Conservation (phyloP, 1,139 yeast species). For the Suzukiozyma palmioleophila region DNA sequence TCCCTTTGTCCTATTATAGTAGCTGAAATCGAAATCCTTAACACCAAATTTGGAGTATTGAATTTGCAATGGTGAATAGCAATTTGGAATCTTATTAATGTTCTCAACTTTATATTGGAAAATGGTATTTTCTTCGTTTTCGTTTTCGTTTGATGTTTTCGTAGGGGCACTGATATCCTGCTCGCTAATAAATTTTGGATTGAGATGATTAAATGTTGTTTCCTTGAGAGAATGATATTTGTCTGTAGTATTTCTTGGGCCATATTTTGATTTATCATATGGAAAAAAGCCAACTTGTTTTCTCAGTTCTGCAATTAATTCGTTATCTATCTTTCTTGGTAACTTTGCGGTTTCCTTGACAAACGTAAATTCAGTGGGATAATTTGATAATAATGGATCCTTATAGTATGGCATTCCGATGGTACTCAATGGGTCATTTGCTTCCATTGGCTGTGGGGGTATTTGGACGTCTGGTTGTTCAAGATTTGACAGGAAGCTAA, state of each 20-base stretch:
- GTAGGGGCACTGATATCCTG: slow-evolving; percentile 22
- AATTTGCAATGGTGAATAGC: slow-evolving; percentile 71
- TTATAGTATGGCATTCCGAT: slow-evolving; percentile 88
- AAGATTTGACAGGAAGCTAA: slow-evolving; percentile 43
- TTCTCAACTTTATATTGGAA: slow-evolving; percentile 22
- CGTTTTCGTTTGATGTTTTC: slow-evolving; percentile 6
- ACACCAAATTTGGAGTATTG: slow-evolving; percentile 89
- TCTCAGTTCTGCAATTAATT: slow-evolving; percentile 23
- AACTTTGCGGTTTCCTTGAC: slow-evolving; percentile 48
- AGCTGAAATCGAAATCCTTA: slow-evolving; percentile 87
- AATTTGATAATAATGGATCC: slow-evolving; percentile 73
- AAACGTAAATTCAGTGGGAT: slow-evolving; percentile 62
- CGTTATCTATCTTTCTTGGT: slow-evolving; percentile 42
- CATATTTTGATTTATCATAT: slow-evolving; percentile 55
- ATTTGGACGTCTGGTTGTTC: slow-evolving; percentile 45
- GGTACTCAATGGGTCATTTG: slow-evolving; percentile 54
- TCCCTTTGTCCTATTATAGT: slow-evolving; percentile 62
- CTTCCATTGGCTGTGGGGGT: slow-evolving; percentile 32
- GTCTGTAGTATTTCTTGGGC: slow-evolving; percentile 45
- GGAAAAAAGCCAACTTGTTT: slow-evolving; percentile 22
- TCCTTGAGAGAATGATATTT: slow-evolving; percentile 43
- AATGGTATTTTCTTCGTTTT: slow-evolving; percentile 11
- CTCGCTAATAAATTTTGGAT: slow-evolving; percentile 74
- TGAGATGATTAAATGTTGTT: slow-evolving; percentile 18
- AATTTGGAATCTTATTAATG: slow-evolving; percentile 51